Base-by-base conservation (phyloP, 257 asterid genomes). In the Dorcoceras hygrometricum region DNA sequence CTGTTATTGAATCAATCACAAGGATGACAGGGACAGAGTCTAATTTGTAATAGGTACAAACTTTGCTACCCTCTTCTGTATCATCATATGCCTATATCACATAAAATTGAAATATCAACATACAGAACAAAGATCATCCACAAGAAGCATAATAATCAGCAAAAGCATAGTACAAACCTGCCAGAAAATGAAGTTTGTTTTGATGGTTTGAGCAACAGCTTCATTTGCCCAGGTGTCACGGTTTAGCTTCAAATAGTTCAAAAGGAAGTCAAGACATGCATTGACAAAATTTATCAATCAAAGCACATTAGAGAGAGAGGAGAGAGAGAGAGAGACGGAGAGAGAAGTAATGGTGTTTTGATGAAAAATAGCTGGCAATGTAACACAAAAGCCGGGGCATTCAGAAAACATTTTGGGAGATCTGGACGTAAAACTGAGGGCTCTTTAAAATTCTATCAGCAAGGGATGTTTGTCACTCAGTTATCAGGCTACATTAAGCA, bases 201-300 rank as follows among this genome's bases (percentile, higher is more conserved):
- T 94, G 77, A 94, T 88, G 71, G 99, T 94, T 72, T 90, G 97
- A 73, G 95, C 90, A 81, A 88, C 96, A 76, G 97, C 95, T 68
- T 94, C 99, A 78, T 90, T 87, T 69, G 84, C 99, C 99, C 99
- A 94, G 23, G 96, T 90, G 79, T 94, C 97, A 19, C 99, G 96
- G 77, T 94, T 94, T 56, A 94, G 96, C 99, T 93, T 76, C 84
- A 84, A 60, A 77, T 51, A 62, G 63, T 48, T 29, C 50, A 69
- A 63, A 12, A 59, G 70, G 23, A 51, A 71, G 78, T 70, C 64
- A 78, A 63, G 32, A 50, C 22, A 67, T 69, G 66, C 57, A 6
- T 2, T 43, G 19, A 43, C 6, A 43, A 43, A 43, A 12, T 14
- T 43, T 12, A 14, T 43, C 51, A 3, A 31, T 34, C 67, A 14